These are phyloP conservation scores for Artemisia tridentata DNA, from an alignment of 129 eudicot species.

Conservation along the genomic window DNA sequence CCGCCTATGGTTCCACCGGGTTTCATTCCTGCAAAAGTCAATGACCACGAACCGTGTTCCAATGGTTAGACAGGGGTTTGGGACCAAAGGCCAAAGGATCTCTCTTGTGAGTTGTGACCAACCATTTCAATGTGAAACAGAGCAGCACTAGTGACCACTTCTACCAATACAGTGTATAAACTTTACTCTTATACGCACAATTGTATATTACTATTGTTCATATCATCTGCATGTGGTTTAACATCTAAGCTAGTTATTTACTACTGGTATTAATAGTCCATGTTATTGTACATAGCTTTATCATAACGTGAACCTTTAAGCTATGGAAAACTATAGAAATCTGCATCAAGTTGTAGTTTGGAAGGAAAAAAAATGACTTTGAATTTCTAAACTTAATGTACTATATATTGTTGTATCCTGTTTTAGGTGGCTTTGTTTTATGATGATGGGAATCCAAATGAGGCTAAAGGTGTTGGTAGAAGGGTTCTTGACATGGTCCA, in stretches of 20 bases:
- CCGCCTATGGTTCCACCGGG: conserved; percentile 45
- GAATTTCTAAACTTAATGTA: neutral
- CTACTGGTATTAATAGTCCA: conserved; percentile 1
- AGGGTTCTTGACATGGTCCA: conserved; percentile 38
- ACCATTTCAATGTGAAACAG: conserved; percentile 48
- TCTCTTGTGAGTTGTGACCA: conserved; percentile 38
- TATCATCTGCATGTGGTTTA: neutral
- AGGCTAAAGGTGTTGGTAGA: conserved; percentile 48
- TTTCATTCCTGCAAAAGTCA: conserved; percentile 19
- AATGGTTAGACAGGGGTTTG: conserved; percentile 34
- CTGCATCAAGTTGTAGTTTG: neutral
- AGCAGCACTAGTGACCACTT: conserved; percentile 35
- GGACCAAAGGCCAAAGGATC: conserved; percentile 42
- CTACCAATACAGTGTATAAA: conserved; percentile 49
- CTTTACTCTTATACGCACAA: neutral
- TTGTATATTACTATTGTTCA: neutral
- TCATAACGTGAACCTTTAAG: neutral
- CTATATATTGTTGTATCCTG: conserved; percentile 3
- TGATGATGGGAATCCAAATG: conserved; percentile 48
- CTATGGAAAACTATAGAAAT: neutral
- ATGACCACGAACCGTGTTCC: conserved; percentile 28
- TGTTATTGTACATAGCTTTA: neutral
- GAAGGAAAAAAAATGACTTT: neutral
- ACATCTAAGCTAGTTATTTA: too few species aligned
- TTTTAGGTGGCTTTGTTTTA: conserved; percentile 41